Evolutionary conservation across 306 rosid genomes (phyloP), one percentile per base, ranked within the genome.

Genomic region (Canavalia ensiformis): DNA sequence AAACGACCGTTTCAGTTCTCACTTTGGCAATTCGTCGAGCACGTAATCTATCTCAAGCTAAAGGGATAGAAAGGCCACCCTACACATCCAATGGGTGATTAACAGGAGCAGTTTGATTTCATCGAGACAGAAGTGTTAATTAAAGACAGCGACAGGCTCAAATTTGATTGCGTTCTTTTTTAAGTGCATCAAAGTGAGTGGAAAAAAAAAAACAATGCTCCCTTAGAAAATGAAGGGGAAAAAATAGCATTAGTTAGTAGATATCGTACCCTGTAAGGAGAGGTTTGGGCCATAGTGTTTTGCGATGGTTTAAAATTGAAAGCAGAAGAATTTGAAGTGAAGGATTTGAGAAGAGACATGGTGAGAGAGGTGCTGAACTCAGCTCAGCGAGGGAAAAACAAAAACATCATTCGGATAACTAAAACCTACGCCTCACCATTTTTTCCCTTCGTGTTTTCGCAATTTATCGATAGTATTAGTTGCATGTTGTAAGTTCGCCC

Each of bases 181-280:
- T 13, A 37, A 52, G 37, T 30, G 51, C 39, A n/a, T 13, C 12
- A 63, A 33, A 5, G 3, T 4, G 25, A 8, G 7, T 12, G 1
- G 42, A 7, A 75, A 30, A 46, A 13, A 70, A 69, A 69, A 69
- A 1, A 2, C 10, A 5, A 6, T 0, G 13, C 35, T 35, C 25
- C 25, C 25, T 18, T 18, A 18, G 25, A 18, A 18, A 18, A 18
- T 18, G 25, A 18, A 18, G 25, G 25, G 25, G 39, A 74, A 45
- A 7, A 49, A 18, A 31, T 13, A 37, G 33, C 1, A 64, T 12
- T 5, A 13, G 7, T 33, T 59, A 58, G 67, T 13, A 0, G 31
- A 8, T 63, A 88, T 28, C 2, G 12, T 83, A 94, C 98, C 89
- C 75, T 72, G 80, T 87, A 91, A 12, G 97, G 83, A 79, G 97